phyloP scores from a whole-genome alignment of 1,284 basidiomycete species.

The Malassezia obtusa region DNA sequence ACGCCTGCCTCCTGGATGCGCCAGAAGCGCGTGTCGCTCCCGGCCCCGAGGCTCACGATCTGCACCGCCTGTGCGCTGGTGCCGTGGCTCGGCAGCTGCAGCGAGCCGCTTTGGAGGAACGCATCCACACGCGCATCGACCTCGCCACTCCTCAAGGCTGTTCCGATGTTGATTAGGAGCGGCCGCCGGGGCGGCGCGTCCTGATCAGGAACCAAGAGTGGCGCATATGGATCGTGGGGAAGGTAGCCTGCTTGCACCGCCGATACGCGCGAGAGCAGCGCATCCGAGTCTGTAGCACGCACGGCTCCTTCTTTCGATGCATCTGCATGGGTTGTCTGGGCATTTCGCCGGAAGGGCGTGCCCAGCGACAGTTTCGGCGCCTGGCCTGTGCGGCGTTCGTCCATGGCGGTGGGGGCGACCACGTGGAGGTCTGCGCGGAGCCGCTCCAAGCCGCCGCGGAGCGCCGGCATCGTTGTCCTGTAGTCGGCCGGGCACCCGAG shows the following conservation, averaged over 20 bases:
- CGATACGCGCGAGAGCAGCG: conserved; percentile 17
- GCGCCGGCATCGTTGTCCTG: neutral
- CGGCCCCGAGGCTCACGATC: conserved; percentile 79
- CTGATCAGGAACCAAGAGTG: neutral
- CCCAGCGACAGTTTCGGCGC: conserved; percentile 9
- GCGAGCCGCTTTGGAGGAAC: conserved; percentile 54
- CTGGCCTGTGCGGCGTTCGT: neutral
- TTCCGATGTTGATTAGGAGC: conserved; percentile 90
- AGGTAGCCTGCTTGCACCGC: conserved; percentile 19
- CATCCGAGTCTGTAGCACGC: conserved; percentile 20
- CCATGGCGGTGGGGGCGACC: neutral
- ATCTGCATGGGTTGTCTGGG: neutral
- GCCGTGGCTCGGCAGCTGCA: conserved; percentile 14
- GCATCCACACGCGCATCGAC: conserved; percentile 68
- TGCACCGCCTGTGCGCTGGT: conserved; percentile 55
- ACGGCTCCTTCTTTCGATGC: conserved; percentile 12
- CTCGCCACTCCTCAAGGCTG: conserved; percentile 69
- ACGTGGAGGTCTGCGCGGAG: neutral
- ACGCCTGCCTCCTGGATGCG: conserved; percentile 56
- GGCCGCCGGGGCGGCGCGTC: conserved; percentile 56
- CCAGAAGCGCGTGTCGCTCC: conserved; percentile 90
- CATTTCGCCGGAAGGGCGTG: neutral
- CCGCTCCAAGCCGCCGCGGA: too few relatives aligned
- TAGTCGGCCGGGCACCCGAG: too few relatives aligned
- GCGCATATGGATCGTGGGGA: conserved; percentile 11